Conservation (phyloP, 805 yeast genomes). For the Saccharomycopsis synnaedendra region DNA sequence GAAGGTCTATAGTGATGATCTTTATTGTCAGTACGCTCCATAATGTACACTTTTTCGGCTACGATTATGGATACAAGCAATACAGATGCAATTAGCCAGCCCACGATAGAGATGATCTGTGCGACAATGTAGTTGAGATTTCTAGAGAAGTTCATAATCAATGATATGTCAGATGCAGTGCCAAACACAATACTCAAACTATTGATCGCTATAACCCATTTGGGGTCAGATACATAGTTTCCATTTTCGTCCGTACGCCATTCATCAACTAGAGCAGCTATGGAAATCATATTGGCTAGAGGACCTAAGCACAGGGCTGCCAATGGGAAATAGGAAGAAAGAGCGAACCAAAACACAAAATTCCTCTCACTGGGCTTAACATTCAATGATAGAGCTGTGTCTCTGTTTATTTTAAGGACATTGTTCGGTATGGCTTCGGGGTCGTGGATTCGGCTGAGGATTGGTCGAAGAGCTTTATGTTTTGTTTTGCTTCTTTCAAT, state of each 20-base stretch:
- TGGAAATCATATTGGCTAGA: slow-evolving; percentile 59
- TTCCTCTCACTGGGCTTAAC: slow-evolving; percentile 12
- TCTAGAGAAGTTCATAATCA: slow-evolving; percentile 58
- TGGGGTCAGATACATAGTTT: slow-evolving; percentile 23
- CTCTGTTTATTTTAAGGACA: slow-evolving; percentile 11
- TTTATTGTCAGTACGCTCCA: slow-evolving; percentile 17
- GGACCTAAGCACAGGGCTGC: slow-evolving; percentile 75
- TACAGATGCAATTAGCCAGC: slow-evolving; percentile 52
- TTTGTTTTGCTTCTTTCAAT: too few relatives aligned
- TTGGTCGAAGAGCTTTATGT: too few relatives aligned
- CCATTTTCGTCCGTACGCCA: slow-evolving; percentile 40
- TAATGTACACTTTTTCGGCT: slow-evolving; percentile 19
- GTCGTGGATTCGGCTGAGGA: too few relatives aligned
- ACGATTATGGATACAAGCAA: slow-evolving; percentile 40
- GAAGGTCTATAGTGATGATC: slow-evolving; percentile 24
- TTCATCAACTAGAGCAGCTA: slow-evolving; percentile 56
- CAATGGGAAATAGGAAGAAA: slow-evolving; percentile 64
- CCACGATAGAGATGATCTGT: slow-evolving; percentile 48
- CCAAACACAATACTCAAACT: slow-evolving; percentile 56
- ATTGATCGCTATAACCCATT: slow-evolving; percentile 44
- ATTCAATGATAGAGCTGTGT: slow-evolving; percentile 12
- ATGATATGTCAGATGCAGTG: slow-evolving; percentile 51
- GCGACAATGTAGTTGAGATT: slow-evolving; percentile 45
- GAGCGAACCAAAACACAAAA: slow-evolving; percentile 41
- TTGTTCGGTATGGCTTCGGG: too few relatives aligned